Evolutionary conservation across 2,329 filamentous ascomycete genomes (phyloP), one percentile per base, ranked within the genome.

Genomic region (Pseudogymnoascus sp.): DNA sequence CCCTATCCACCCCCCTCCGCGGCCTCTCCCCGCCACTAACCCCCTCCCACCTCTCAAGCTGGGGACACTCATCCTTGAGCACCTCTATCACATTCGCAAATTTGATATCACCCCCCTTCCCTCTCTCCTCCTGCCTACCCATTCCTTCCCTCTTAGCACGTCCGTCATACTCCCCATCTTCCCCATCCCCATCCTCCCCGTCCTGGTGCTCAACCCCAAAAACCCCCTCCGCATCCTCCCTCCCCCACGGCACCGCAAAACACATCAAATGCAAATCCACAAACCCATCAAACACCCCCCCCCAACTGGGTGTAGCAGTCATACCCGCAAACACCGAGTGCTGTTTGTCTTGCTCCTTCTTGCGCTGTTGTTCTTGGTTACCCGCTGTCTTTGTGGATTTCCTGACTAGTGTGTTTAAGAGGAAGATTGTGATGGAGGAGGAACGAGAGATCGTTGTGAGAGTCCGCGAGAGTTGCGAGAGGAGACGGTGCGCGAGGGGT

Each of bases 181-280:
- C 34, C 18, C 40, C 54, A 34, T 62, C 54, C 34, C 62, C 60
- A 16, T 63, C 60, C n/a, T 51, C 60, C n/a, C 47, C 62, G 8
- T 59, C 59, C 1, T 61, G 63, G 8, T 34, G 18, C 40, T 45
- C 40, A 21, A 21, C 40, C 2, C 40, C 40, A 36, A 72, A 73
- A 1, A 73, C 14, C 16, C 66, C 65, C 67, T 79, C 78, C 1
- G 76, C 78, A 60, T 81, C 80, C 1, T 61, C 71, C 14, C 69
- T 71, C 4, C 70, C 71, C 45, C 75, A 74, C 23, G 81, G 79
- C 0, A 83, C 65, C 2, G 70, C 70, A 4, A 78, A 80, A 64
- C 80, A 78, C 2, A 86, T 73, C 4, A 87, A 67, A 65, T 86
- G 83, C 16, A 86, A 61, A 54, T 84, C 79, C 0, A 84, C 73